phyloP scores from a whole-genome alignment of 2,329 filamentous ascomycete genomes.

The Aspergillus jensenii region DNA sequence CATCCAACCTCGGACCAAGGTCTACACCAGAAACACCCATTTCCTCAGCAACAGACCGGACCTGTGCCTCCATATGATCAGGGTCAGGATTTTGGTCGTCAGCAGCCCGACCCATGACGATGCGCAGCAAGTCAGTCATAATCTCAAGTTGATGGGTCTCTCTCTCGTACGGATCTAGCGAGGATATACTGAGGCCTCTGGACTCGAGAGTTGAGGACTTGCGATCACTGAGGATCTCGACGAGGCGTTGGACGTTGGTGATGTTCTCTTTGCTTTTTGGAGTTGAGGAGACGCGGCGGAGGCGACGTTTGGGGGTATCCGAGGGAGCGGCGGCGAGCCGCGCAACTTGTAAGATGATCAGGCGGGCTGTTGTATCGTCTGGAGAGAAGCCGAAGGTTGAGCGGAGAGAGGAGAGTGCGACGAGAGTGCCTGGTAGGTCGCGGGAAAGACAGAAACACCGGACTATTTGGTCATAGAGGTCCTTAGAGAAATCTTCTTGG shows the following conservation, averaged over 20 bases:
- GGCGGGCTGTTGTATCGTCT: slow-evolving; percentile 46
- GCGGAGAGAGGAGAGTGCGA: slow-evolving; percentile 49
- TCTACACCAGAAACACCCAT: slow-evolving; percentile 37
- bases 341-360: slow-evolving; percentile 51
- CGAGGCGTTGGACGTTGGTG: slow-evolving; percentile 43
- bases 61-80: slow-evolving; percentile 32
- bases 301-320: slow-evolving; percentile 35
- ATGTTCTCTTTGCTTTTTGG: slow-evolving; percentile 48
- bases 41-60: slow-evolving; percentile 35
- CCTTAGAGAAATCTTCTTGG: slow-evolving; percentile 44
- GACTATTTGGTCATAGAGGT: slow-evolving; percentile 54
- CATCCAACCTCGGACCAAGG: slow-evolving; percentile 30
- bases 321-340: slow-evolving; percentile 41
- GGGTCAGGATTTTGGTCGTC: slow-evolving; percentile 13
- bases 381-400: slow-evolving; percentile 47
- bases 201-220: slow-evolving; percentile 33
- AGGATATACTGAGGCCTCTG: slow-evolving; percentile 34
- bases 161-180: slow-evolving; percentile 38
- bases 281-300: slow-evolving; percentile 41
- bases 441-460: slow-evolving; percentile 51
- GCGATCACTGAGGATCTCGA: slow-evolving; percentile 43
- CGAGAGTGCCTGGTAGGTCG: slow-evolving; percentile 50
- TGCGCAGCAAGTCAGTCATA: slow-evolving; percentile 40
- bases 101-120: slow-evolving; percentile 39
- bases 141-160: slow-evolving; percentile 45